Evolutionary conservation across 257 asterid species (phyloP), one percentile per base, ranked within the genome.

Genomic region (Rubia yunnanensis): DNA sequence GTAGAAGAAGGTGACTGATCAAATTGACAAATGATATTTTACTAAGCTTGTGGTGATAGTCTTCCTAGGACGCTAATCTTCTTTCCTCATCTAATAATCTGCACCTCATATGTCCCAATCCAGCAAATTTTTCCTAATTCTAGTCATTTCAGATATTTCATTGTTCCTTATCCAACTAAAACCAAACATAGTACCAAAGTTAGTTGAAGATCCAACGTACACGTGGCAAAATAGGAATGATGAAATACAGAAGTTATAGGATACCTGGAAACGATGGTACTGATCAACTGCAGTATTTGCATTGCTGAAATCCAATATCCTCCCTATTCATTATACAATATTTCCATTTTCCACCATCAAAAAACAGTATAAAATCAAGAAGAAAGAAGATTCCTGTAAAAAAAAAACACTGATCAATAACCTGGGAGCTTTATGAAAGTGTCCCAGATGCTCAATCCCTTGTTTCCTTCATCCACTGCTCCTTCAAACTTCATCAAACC

Each of bases 361-460:
- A 48, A 57, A 38, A 14, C 39, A 57, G 63, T 27, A 30, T 7
- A 13, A 62, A 35, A 26, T 24, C 60, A n/a, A 55, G 56, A 69
- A 24, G 15, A 41, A 18, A 50, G 4, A 5, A 27, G 3, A 46
- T 31, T 36, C 2, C 26, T 57, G 14, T 31, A 34, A 5, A 4
- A 32, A 32, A 4, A 32, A 32, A 32, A 2, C 7, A 4, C 13
- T 7, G 44, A 30, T 31, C 41, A 38, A 17, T 5, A 57, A 76
- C 96, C 96, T 74, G 97, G 92, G 67, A 73, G 66, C 73, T 70
- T 83, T 5, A 79, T 66, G 80, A 90, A 88, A 64, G 90, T 81
- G 72, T 90, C 97, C 97, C 97, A 90, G 48, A 87, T 90, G 73
- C 88, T 87, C 32, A 72, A 73, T 56, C 97, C 97, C 71, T 85